These are phyloP conservation scores for Dichotomocladium elegans DNA, from an alignment of 371 early-diverging fungal genomes.

Conservation along the genomic window DNA sequence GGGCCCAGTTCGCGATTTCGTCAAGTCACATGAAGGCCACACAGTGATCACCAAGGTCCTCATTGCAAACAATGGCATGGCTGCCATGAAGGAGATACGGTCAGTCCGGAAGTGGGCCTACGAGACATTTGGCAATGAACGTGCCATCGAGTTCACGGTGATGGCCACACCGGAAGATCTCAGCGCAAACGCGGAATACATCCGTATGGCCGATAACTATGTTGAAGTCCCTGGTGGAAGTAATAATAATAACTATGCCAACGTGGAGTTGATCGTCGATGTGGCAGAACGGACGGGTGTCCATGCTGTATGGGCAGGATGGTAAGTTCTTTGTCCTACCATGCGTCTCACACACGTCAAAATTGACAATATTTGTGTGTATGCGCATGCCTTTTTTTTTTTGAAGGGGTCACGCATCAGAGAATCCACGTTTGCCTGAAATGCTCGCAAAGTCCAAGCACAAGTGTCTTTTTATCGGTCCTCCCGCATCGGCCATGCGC, in stretches of 20 bases:
- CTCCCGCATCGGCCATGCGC: slow-evolving; percentile 98
- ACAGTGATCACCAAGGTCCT: slow-evolving; percentile 87
- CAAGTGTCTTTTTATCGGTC: slow-evolving; percentile 95
- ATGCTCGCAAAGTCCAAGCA: slow-evolving; percentile 74
- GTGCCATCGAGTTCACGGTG: slow-evolving; percentile 94
- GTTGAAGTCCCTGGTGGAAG: slow-evolving; percentile 96
- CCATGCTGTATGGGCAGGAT: slow-evolving; percentile 73
- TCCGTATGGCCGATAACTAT: slow-evolving; percentile 98
- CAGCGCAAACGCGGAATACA: slow-evolving; percentile 95
- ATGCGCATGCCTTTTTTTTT: neutral
- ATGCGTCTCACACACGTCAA: too few species aligned
- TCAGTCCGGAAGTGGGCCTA: slow-evolving; percentile 98
- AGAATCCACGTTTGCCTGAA: slow-evolving; percentile 96
- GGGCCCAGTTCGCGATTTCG: slow-evolving; percentile 69
- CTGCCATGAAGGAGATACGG: slow-evolving; percentile 98
- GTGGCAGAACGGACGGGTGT: slow-evolving; percentile 94
- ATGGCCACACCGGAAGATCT: slow-evolving; percentile 99
- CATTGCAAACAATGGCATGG: slow-evolving; percentile 99
- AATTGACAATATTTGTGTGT: neutral
- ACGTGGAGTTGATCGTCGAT: slow-evolving; percentile 96
- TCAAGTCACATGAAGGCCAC: slow-evolving; percentile 77
- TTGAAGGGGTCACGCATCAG: slow-evolving; percentile 98
- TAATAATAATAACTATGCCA: slow-evolving; percentile 97
- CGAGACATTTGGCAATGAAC: slow-evolving; percentile 95
- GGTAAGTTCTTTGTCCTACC: too few species aligned